These are phyloP conservation scores for Drechslera avenae DNA, from an alignment of 2,329 filamentous ascomycete genomes.

Conservation along the genomic window DNA sequence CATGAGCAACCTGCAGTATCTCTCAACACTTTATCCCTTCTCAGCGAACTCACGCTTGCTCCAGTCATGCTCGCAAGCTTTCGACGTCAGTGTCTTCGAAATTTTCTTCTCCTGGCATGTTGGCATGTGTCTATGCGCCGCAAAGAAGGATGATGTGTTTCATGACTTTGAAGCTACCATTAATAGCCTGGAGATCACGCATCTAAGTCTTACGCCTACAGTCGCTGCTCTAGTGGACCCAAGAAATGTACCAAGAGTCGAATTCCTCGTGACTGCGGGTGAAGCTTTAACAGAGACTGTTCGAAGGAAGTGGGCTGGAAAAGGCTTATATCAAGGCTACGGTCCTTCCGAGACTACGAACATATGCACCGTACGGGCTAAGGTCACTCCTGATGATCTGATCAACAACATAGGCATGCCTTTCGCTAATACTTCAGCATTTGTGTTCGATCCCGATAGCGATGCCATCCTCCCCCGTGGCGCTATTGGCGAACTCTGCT, in stretches of 20 bases:
- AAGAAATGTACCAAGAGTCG: constrained; percentile 68
- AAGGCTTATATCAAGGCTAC: constrained; percentile 75
- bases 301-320: constrained; percentile 68
- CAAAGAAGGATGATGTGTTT: constrained; percentile 74
- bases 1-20: constrained; percentile 71
- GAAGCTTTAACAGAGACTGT: constrained; percentile 78
- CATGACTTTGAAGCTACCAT: constrained; percentile 73
- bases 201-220: constrained; percentile 84
- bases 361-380: constrained; percentile 75
- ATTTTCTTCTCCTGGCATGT: constrained; percentile 83
- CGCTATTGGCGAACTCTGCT: constrained; percentile 81
- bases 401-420: constrained; percentile 78
- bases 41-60: constrained; percentile 64
- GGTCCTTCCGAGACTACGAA: constrained; percentile 88
- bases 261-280: constrained; percentile 80
- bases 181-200: constrained; percentile 68
- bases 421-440: constrained; percentile 75
- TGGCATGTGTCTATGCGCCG: constrained; percentile 79
- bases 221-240: constrained; percentile 78
- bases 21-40: constrained; percentile 70
- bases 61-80: constrained; percentile 82
- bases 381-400: constrained; percentile 62
- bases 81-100: constrained; percentile 87
- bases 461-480: constrained; percentile 65
- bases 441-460: constrained; percentile 60